Conservation (phyloP, 2,329 filamentous ascomycete species). For the Exserohilum turcica region DNA sequence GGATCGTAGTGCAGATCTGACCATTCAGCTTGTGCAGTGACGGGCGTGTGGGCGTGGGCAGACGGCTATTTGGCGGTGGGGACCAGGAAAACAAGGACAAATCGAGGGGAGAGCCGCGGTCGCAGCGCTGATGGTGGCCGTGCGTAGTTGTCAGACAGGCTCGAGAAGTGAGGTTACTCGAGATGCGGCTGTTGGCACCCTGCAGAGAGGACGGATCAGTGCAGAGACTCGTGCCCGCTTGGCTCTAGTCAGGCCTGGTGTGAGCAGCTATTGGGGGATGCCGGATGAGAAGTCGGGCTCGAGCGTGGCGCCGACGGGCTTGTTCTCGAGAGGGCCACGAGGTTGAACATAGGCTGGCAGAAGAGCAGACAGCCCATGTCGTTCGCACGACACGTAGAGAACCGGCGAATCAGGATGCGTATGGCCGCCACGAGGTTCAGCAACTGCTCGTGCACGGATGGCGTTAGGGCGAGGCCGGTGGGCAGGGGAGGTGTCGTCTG, state of each 20-base stretch:
- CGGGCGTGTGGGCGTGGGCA: constrained; percentile 36
- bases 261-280: constrained; percentile 31
- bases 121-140: constrained; percentile 28
- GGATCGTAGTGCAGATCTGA: constrained; percentile 32
- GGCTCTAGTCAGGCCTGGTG: constrained; percentile 25
- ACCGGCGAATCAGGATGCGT: constrained; percentile 33
- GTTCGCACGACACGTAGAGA: constrained; percentile 27
- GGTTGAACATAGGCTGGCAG: constrained; percentile 40
- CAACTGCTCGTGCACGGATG: constrained; percentile 13
- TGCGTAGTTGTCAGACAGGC: constrained; percentile 36
- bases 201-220: constrained; percentile 26
- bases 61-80: constrained; percentile 35
- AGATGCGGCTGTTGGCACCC: constrained; percentile 28
- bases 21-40: constrained; percentile 40
- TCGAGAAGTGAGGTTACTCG: constrained; percentile 36
- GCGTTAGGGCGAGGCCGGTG: constrained; percentile 16
- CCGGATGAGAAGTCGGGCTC: constrained; percentile 37
- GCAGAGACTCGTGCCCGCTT: constrained; percentile 37
- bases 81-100: constrained; percentile 33
- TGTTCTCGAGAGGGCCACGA: constrained; percentile 42
- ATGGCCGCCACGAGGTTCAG: constrained; percentile 25
- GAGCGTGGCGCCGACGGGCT: constrained; percentile 28
- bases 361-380: constrained; percentile 34
- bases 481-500: constrained; percentile 14
- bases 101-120: constrained; percentile 27